These are phyloP conservation scores for Irineochytrium annulatum DNA, from an alignment of 192 early-diverging fungal species.

Conservation along the genomic window DNA sequence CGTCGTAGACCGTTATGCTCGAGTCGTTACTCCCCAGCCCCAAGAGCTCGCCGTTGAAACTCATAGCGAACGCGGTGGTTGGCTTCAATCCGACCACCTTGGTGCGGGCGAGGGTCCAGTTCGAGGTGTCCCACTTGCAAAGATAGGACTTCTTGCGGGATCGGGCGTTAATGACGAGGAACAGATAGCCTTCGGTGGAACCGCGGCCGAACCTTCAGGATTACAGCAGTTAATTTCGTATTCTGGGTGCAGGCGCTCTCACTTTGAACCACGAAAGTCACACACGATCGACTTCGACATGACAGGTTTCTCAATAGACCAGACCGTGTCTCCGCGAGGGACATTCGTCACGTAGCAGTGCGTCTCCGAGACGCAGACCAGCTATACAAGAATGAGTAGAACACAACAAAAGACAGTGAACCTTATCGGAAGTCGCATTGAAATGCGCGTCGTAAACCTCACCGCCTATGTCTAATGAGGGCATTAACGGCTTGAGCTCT, in stretches of 20 bases:
- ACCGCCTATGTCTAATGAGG: slow-evolving; percentile 50
- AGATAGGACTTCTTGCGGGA: slow-evolving; percentile 53
- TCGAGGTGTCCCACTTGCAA: slow-evolving; percentile 55
- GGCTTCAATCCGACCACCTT: slow-evolving; percentile 50
- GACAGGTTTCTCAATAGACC: slow-evolving; percentile 32
- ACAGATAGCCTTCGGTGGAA: slow-evolving; percentile 50
- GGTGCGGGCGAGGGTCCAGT: slow-evolving; percentile 48
- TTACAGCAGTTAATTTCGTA: background rate
- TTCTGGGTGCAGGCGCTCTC: background rate
- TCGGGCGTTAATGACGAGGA: slow-evolving; percentile 61
- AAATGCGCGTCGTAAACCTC: slow-evolving; percentile 69
- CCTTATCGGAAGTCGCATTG: slow-evolving; percentile 37
- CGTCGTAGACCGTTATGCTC: slow-evolving; percentile 61
- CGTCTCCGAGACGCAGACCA: slow-evolving; percentile 48
- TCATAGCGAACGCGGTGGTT: slow-evolving; percentile 65
- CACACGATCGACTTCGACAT: slow-evolving; percentile 23
- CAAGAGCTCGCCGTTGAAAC: slow-evolving; percentile 64
- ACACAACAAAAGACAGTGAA: slow-evolving; percentile 8
- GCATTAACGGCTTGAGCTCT: slow-evolving; percentile 41
- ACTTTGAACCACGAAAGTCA: slow-evolving; percentile 36
- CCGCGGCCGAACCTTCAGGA: slow-evolving; percentile 55
- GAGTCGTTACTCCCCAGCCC: slow-evolving; percentile 73
- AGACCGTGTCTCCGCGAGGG: slow-evolving; percentile 36
- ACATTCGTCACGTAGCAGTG: slow-evolving; percentile 33
- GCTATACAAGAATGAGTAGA: slow-evolving; percentile 24